A percentile compares a stretch with the other conserved stretches of the same genome.
These are phyloP conservation scores for Hypoxylon sp. DNA, from an alignment of 2,329 filamentous ascomycete species.

Conservation along the genomic window DNA sequence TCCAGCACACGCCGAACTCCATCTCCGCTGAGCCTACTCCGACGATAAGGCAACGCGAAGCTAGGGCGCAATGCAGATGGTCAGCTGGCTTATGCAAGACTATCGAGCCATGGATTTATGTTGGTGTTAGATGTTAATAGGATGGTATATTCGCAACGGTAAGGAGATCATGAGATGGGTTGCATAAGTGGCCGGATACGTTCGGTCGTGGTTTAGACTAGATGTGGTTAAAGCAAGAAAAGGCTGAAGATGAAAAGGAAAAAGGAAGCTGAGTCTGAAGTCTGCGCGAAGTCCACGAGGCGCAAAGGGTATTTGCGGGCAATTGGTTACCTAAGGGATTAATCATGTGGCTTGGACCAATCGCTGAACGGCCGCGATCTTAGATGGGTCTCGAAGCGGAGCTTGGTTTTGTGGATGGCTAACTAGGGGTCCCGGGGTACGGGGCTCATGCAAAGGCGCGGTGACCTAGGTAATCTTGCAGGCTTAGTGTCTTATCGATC, in stretches of 20 bases:
- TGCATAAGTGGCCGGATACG: slow-evolving; percentile 1
- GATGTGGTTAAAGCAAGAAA: slow-evolving; percentile 7
- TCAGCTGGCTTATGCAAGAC: no score
- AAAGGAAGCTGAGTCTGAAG: slow-evolving; percentile 12
- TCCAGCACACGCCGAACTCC: slow-evolving; percentile 45
- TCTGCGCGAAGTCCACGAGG: slow-evolving; percentile 11
- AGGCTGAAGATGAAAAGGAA: slow-evolving; percentile 1
- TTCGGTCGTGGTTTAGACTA: slow-evolving; percentile 10
- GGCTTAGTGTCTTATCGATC: slow-evolving; percentile 17
- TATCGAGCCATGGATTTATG: slow-evolving; percentile 24
- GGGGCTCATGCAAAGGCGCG: slow-evolving; percentile 17
- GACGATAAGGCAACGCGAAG: slow-evolving; percentile 24
- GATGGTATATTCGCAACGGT: slow-evolving; percentile 1
- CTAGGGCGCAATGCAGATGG: background rate
- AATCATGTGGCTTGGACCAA: slow-evolving; percentile 19
- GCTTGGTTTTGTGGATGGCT: slow-evolving; percentile 13
- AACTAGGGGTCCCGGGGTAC: background rate
- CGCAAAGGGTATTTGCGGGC: slow-evolving; percentile 13
- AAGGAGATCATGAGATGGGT: slow-evolving; percentile 4
- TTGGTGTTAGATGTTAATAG: background rate
- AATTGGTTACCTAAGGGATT: slow-evolving; percentile 17
- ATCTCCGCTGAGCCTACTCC: slow-evolving; percentile 38
- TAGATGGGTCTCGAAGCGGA: slow-evolving; percentile 10
- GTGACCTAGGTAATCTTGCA: slow-evolving; percentile 3
- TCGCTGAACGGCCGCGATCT: slow-evolving; percentile 4